Base-by-base conservation (phyloP, 2,329 filamentous ascomycete genomes). In the Cyphellophora attinorum region DNA sequence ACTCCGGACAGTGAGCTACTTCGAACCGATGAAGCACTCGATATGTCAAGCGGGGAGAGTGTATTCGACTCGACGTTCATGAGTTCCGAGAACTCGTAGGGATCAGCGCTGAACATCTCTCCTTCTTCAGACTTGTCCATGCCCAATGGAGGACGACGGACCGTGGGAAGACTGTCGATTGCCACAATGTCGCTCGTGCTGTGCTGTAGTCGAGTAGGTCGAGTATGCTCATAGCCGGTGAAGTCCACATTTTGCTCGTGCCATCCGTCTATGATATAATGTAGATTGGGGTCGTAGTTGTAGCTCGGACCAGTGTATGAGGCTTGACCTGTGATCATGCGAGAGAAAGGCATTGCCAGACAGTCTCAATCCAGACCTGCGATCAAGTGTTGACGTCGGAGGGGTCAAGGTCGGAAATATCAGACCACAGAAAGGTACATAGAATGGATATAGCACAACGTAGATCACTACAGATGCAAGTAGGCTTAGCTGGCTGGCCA, bases 11-110 rank as follows among this genome's bases (percentile, higher is more conserved):
- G 21, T n/a, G 21, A 25, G 8, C n/a, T n/a, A 25, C 8, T 25
- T 25, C 21, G 21, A 8, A 25, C 21, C 8, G 21, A 25, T 25
- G 21, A 25, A 8, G 21, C 8, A 25, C 21, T 25, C 8, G 21
- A 25, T 8, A 25, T 25, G 21, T 25, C 21, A n/a, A 25, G 21
- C n/a, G 21, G 21, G 8, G 21, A 25, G 8, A 25, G 8, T 25
- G 21, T 25, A 31, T 45, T 38, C 18, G 39, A 33, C 27, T 44
- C 44, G 41, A 46, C 42, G 37, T 42, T 44, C 34, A 46, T 38
- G 30, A 44, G 39, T 28, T 46, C 40, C 14, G 44, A 44, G 37
- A 41, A 46, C 27, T 37, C 37, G 27, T 36, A 46, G 19, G 41
- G 42, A 29, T 21, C 41, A 27, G 34, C 38, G 19, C 28, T 37